Evolutionary conservation across 2,329 filamentous ascomycete genomes (phyloP).

Genomic region (Fusarium goolgardi): DNA sequence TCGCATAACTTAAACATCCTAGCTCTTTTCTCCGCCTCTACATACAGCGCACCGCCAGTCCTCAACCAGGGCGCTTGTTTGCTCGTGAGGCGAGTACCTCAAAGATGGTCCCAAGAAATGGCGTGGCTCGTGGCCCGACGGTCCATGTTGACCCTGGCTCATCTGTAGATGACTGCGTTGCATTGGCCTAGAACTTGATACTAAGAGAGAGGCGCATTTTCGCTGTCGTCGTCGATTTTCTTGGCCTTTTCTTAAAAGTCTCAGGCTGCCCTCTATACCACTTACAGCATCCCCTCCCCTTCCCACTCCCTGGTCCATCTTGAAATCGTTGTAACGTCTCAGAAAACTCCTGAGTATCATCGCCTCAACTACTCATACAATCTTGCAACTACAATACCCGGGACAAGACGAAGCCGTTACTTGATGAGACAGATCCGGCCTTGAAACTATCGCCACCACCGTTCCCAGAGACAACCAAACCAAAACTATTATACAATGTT

Average conservation of each 20-base stretch:
- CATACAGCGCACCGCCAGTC: conserved; percentile 30
- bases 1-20: conserved; percentile 35
- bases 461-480: conserved; percentile 7
- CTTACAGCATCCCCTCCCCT: conserved; percentile 31
- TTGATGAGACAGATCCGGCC: conserved; percentile 44
- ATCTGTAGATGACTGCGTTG: conserved; percentile 32
- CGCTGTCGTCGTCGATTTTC: conserved; percentile 27
- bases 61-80: conserved; percentile 31
- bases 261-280: conserved; percentile 28
- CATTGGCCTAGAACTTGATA: conserved; percentile 31
- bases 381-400: conserved; percentile 39
- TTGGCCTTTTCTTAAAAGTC: conserved; percentile 43
- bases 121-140: conserved; percentile 40
- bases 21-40: conserved; percentile 30
- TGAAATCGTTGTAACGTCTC: conserved; percentile 39
- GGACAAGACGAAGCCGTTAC: conserved; percentile 30
- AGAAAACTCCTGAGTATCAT: conserved; percentile 40
- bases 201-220: conserved; percentile 29
- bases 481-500: conserved; percentile 53
- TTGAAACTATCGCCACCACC: conserved; percentile 23
- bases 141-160: conserved; percentile 28
- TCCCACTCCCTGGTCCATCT: conserved; percentile 28
- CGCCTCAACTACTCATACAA: conserved; percentile 25
- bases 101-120: conserved; percentile 29
- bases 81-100: conserved; percentile 24